Conservation (phyloP, 2,329 filamentous ascomycete species). For the Colletotrichum cordylinicola region DNA sequence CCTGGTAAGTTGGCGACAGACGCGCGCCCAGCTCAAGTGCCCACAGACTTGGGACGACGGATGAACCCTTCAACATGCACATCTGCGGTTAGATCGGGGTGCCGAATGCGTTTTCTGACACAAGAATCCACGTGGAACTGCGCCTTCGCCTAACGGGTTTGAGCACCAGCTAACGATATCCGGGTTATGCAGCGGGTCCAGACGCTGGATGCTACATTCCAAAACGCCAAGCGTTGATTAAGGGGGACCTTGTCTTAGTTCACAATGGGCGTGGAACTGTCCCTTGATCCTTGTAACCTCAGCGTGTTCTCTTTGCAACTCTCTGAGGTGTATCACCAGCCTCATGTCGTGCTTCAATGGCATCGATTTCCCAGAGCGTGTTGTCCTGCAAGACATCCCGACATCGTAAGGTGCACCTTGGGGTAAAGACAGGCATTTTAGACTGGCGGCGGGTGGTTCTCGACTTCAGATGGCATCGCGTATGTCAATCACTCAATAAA, state of each 20-base stretch:
- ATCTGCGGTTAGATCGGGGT: background rate
- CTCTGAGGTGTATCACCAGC: background rate
- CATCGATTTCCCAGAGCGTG: background rate
- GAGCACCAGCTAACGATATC: background rate
- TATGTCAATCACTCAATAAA: constrained; percentile 13
- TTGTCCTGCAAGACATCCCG: background rate
- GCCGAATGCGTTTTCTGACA: background rate
- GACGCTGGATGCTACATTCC: background rate
- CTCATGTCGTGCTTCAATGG: background rate
- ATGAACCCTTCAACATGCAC: background rate
- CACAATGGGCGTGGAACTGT: background rate
- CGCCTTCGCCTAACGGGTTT: background rate
- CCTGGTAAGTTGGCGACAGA: constrained; percentile 14
- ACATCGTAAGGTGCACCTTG: background rate
- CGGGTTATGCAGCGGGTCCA: background rate
- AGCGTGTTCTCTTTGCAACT: background rate
- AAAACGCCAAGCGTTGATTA: constrained; percentile 18
- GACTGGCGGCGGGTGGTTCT: background rate
- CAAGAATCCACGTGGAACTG: constrained; percentile 12
- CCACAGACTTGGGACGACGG: background rate
- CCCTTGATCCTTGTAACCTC: background rate
- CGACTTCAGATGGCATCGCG: constrained; percentile 11
- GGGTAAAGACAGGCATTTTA: background rate
- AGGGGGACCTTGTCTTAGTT: constrained; percentile 13
- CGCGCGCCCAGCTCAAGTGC: background rate